Evolutionary conservation across 2,329 filamentous ascomycete species (phyloP).

Genomic region (Rutstroemia sydowiana): DNA sequence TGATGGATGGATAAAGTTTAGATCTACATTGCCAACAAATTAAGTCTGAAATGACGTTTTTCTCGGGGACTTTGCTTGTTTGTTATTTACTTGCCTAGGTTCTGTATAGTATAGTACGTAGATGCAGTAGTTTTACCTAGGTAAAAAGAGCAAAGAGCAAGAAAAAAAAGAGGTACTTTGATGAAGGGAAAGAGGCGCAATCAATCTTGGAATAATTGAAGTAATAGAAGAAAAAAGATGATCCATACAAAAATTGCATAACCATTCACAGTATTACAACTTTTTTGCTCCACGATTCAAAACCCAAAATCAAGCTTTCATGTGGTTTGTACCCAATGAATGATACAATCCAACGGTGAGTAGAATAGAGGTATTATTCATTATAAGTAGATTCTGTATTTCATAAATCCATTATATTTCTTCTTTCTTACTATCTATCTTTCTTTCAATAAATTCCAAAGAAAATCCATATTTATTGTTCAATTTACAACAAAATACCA

Average conservation of each 20-base stretch:
- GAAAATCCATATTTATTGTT: not conserved
- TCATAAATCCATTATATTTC: not conserved
- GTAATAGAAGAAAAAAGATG: not conserved
- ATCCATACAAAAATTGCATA: conserved; percentile 2
- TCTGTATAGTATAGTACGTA: too few species aligned
- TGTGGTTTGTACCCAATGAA: not conserved
- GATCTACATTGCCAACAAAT: too few species aligned
- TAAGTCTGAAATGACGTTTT: too few species aligned
- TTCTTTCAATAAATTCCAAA: conserved; percentile 8
- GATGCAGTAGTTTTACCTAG: too few species aligned
- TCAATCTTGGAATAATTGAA: too few species aligned
- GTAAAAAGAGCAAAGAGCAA: too few species aligned
- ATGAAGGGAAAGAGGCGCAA: too few species aligned
- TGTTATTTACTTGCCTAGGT: too few species aligned
- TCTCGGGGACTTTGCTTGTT: too few species aligned
- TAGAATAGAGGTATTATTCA: not conserved
- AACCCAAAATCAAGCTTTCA: conserved; percentile 8
- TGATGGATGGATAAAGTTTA: too few species aligned
- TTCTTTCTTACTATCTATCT: not conserved
- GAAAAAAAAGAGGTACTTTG: too few species aligned
- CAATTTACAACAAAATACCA: not conserved
- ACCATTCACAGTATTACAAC: too few species aligned
- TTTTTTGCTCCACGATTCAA: not conserved
- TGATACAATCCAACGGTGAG: not conserved
- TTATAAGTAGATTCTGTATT: not conserved